Conservation (phyloP, 805 yeast species). For the Nakazawaea ambrosiae region DNA sequence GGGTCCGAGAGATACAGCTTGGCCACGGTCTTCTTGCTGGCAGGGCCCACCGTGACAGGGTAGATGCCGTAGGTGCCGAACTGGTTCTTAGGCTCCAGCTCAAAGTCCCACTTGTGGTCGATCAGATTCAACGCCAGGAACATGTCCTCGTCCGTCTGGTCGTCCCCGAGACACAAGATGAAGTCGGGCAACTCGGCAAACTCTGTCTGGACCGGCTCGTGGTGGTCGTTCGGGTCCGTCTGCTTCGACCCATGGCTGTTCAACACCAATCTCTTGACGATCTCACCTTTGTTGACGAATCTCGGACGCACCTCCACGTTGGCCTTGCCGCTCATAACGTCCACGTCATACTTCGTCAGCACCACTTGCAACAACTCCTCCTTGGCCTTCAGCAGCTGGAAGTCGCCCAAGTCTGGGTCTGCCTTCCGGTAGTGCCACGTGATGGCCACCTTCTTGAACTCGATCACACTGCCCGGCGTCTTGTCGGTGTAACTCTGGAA, state of each 20-base stretch:
- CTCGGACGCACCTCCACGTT: conserved; percentile 96
- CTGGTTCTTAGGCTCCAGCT: conserved; percentile 34
- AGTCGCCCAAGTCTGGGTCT: conserved; percentile 89
- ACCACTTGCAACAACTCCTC: conserved; percentile 55
- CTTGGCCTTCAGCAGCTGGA: conserved; percentile 72
- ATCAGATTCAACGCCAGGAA: conserved; percentile 66
- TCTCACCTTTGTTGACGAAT: conserved; percentile 94
- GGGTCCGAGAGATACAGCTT: conserved; percentile 83
- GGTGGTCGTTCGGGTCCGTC: conserved; percentile 18
- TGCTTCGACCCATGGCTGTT: conserved; percentile 54
- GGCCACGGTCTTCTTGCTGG: conserved; percentile 79
- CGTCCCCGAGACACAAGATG: conserved; percentile 89
- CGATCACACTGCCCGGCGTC: conserved; percentile 87
- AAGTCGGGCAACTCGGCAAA: conserved; percentile 65
- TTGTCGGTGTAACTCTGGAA: conserved; percentile 72
- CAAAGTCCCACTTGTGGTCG: conserved; percentile 44
- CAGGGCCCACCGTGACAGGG: conserved; percentile 91
- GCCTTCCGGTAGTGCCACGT: conserved; percentile 98
- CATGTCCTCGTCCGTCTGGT: conserved; percentile 97
- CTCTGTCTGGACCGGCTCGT: conserved; percentile 9
- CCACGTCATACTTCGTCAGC: conserved; percentile 67
- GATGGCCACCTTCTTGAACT: conserved; percentile 84
- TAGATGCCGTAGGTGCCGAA: conserved; percentile 56
- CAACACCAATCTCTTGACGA: conserved; percentile 71
- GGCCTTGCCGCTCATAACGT: conserved; percentile 96